Conservation (phyloP, 1,284 basidiomycete species). For the Albatrellus sp. region DNA sequence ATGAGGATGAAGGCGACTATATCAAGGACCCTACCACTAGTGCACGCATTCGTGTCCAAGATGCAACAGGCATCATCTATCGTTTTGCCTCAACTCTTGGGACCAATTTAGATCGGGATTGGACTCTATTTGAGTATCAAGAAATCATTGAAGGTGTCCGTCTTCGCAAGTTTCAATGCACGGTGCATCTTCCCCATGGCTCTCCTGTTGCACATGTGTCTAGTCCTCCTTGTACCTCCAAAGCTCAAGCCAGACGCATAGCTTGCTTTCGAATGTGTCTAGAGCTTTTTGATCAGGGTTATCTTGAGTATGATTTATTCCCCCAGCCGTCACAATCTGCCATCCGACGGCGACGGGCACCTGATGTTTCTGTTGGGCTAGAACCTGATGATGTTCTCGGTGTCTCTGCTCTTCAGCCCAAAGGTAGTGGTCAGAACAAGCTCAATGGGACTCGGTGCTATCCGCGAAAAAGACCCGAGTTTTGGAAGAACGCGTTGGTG, state of each 20-base stretch:
- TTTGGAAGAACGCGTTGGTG: constrained; percentile 40
- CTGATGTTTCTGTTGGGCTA: constrained; percentile 8
- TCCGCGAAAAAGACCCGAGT: constrained; percentile 40
- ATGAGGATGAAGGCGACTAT: constrained; percentile 23
- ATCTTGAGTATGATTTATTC: constrained; percentile 40
- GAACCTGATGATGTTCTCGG: constrained; percentile 8
- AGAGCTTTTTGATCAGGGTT: constrained; percentile 33
- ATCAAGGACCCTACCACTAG: constrained; percentile 48
- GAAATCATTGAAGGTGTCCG: constrained; percentile 13
- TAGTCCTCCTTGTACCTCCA: constrained; percentile 33
- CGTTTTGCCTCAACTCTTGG: constrained; percentile 27
- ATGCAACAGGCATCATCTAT: constrained; percentile 43
- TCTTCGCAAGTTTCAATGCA: constrained; percentile 28
- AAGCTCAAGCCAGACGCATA: constrained; percentile 39
- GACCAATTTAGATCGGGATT: constrained; percentile 7
- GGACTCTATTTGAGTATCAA: constrained; percentile 29
- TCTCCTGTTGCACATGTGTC: constrained; percentile 26
- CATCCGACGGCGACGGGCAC: constrained; percentile 7
- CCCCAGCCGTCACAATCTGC: constrained; percentile 20
- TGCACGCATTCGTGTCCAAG: constrained; percentile 37
- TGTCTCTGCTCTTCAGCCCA: constrained; percentile 5
- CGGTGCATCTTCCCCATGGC: constrained; percentile 32
- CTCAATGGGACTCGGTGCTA: constrained; percentile 37
- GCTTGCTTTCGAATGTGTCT: constrained; percentile 46
- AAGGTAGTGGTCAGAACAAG: constrained; percentile 15